Percentiles rank a stretch among this genome's conserved stretches.
phyloP scores from a whole-genome alignment of 495 filamentous ascomycete species.

The Podospora tetraspora region DNA sequence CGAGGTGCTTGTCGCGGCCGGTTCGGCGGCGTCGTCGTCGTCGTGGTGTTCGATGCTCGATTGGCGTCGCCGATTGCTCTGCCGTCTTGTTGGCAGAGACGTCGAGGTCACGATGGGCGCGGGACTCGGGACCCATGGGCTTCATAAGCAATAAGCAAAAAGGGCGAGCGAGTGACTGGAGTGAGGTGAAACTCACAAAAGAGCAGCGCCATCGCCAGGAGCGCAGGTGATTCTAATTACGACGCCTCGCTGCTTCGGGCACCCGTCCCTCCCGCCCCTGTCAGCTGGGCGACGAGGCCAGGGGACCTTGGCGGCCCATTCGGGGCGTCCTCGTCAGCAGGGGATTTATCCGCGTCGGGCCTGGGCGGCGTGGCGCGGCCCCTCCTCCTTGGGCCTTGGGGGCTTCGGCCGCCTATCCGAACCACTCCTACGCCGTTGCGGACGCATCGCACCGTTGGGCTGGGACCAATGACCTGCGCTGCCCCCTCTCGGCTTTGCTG shows the following conservation, averaged over 20 bases:
- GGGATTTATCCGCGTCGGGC: neutral
- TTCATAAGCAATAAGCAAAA: neutral
- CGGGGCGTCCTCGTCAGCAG: neutral
- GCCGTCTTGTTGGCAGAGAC: neutral
- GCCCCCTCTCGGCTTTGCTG: neutral
- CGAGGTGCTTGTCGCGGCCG: neutral
- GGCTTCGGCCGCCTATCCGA: neutral
- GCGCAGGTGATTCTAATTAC: neutral
- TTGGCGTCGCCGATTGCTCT: neutral
- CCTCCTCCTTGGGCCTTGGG: no score
- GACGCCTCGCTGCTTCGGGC: neutral
- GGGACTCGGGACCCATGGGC: neutral
- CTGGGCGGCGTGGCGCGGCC: neutral
- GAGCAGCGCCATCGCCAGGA: neutral
- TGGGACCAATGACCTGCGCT: neutral
- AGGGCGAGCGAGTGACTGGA: neutral
- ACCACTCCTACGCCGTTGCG: neutral
- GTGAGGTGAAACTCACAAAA: neutral
- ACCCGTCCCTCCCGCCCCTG: neutral
- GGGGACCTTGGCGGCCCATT: neutral
- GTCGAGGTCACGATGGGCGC: neutral
- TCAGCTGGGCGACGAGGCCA: neutral
- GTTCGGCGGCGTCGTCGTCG: neutral
- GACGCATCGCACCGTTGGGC: neutral
- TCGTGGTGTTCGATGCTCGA: neutral